Percentiles rank a stretch among this genome's conserved stretches.
Evolutionary conservation across 306 rosid species (phyloP).

Genomic region (Quercus cerris): DNA sequence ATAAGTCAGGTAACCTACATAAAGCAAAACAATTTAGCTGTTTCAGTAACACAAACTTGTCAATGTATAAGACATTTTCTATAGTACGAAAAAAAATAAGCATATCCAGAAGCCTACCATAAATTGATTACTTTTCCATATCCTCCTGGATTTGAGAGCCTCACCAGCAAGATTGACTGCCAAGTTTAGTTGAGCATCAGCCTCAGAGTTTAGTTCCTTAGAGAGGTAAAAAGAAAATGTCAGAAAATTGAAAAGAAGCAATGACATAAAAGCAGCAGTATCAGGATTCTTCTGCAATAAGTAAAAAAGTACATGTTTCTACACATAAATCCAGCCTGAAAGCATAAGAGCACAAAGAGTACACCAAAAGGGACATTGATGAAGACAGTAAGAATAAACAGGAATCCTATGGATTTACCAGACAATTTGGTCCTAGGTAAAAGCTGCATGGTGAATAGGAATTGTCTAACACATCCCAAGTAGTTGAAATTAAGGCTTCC

Average conservation of each 20-base stretch:
- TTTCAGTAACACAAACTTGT: not conserved
- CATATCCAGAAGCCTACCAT: slow-evolving; percentile 15
- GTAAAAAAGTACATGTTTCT: not conserved
- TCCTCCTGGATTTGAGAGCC: slow-evolving; percentile 55
- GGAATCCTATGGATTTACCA: not conserved
- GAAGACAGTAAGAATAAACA: not conserved
- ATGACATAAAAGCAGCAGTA: slow-evolving; percentile 7
- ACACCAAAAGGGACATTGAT: not conserved
- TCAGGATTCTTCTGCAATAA: slow-evolving; percentile 2
- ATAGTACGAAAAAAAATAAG: not conserved
- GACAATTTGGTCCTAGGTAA: not conserved
- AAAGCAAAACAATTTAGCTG: slow-evolving; percentile 8
- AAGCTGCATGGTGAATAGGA: not conserved
- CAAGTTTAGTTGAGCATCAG: slow-evolving; percentile 88
- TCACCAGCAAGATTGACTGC: slow-evolving; percentile 73
- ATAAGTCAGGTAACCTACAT: slow-evolving; percentile 10
- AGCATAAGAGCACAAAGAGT: not conserved
- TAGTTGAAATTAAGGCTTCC: not conserved
- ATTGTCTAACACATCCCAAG: not conserved
- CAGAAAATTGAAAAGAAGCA: slow-evolving; percentile 3
- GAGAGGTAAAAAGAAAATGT: slow-evolving; percentile 26
- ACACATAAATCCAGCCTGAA: not conserved
- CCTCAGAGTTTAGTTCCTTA: slow-evolving; percentile 73
- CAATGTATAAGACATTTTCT: slow-evolving; percentile 3
- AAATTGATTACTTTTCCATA: slow-evolving; percentile 21